These are phyloP conservation scores for Sporisorium reilianum DNA, from an alignment of 1,284 basidiomycete genomes.

Conservation along the genomic window DNA sequence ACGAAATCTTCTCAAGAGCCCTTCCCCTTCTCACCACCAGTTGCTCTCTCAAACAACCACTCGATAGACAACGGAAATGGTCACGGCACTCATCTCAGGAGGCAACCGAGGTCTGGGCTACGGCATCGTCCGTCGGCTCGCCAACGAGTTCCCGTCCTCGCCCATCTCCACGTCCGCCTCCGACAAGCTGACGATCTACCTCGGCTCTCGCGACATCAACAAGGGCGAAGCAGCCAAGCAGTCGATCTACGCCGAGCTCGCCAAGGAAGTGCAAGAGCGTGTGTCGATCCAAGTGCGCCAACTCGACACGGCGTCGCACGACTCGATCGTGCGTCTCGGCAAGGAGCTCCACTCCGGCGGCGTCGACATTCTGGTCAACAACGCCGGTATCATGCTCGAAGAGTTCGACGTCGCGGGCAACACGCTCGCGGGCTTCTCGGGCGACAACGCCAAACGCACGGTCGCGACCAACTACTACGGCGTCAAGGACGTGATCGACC, in stretches of 20 bases:
- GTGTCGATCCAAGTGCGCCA: slow-evolving; percentile 49
- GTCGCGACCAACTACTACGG: slow-evolving; percentile 64
- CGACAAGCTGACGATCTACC: slow-evolving; percentile 61
- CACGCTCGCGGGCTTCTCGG: too few species aligned
- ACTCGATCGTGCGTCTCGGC: slow-evolving; percentile 42
- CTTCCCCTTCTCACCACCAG: too few species aligned
- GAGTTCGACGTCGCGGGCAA: too few species aligned
- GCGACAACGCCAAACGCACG: slow-evolving; percentile 59
- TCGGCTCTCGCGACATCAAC: slow-evolving; percentile 53
- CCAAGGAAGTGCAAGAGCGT: slow-evolving; percentile 21
- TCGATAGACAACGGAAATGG: too few species aligned
- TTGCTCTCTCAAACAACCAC: too few species aligned
- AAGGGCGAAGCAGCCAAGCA: slow-evolving; percentile 60
- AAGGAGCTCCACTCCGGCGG: slow-evolving; percentile 37
- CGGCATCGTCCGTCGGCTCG: slow-evolving; percentile 59
- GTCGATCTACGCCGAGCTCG: slow-evolving; percentile 48
- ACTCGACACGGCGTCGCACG: slow-evolving; percentile 38
- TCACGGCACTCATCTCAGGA: slow-evolving; percentile 52
- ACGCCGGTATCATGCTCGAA: slow-evolving; percentile 64
- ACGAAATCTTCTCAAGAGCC: too few species aligned
- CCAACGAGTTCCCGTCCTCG: slow-evolving; percentile 54
- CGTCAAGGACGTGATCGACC: slow-evolving; percentile 50
- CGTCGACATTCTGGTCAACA: slow-evolving; percentile 62
- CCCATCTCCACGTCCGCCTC: slow-evolving; percentile 24
- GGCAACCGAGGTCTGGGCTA: slow-evolving; percentile 50